Conservation (phyloP, 2,329 filamentous ascomycete species). For the Pseudogymnoascus sp. region DNA sequence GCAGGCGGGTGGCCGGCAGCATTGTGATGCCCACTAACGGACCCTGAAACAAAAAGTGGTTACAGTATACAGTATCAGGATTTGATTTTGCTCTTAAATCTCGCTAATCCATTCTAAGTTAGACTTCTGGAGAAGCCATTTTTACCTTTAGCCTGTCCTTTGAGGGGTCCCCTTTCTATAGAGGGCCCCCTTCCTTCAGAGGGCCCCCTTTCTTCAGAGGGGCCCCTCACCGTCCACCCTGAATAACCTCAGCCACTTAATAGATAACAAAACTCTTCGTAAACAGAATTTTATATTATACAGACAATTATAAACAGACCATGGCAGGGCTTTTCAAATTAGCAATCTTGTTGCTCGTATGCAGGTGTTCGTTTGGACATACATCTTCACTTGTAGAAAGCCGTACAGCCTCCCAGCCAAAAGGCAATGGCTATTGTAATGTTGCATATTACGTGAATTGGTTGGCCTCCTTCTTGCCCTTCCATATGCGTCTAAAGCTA, state of each 20-base stretch:
- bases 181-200: neutral
- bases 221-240: neutral
- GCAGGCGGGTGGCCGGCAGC: neutral
- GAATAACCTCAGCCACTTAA: neutral
- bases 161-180: neutral
- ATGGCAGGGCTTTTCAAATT: neutral
- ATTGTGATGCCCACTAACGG: neutral
- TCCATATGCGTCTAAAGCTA: neutral
- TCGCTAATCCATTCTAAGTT: neutral
- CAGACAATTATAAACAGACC: neutral
- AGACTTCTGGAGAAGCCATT: neutral
- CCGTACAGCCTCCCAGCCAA: neutral
- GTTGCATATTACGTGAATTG: conserved; percentile 19
- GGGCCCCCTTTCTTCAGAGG: neutral
- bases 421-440: neutral
- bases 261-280: neutral
- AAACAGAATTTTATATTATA: neutral
- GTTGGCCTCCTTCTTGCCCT: conserved; percentile 23
- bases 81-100: neutral
- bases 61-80: neutral
- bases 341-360: neutral
- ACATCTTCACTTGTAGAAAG: neutral
- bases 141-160: neutral
- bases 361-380: neutral
- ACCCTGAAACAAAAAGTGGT: neutral